A percentile compares a stretch with the other conserved stretches of the same genome.
These are phyloP conservation scores for Stephania yunnanensis DNA, from an alignment of 164 flowering plant genomes.

Conservation along the genomic window DNA sequence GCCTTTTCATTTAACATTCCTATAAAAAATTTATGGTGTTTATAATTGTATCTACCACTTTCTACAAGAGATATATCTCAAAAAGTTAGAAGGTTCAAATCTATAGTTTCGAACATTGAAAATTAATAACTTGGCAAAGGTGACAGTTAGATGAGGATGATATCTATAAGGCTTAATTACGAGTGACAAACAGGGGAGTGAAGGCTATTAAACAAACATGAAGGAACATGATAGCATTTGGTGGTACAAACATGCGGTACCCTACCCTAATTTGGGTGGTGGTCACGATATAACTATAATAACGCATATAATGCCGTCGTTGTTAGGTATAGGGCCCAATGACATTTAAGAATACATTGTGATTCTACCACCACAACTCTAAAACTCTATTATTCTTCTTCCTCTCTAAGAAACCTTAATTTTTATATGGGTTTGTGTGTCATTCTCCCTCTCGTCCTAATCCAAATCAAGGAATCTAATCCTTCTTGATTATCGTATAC, in stretches of 20 bases:
- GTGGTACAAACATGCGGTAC: neutral
- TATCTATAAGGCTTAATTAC: neutral
- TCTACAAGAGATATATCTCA: too few relatives aligned
- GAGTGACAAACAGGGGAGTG: neutral
- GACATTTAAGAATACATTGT: neutral
- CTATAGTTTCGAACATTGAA: too few relatives aligned
- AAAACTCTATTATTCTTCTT: neutral
- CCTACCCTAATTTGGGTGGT: neutral
- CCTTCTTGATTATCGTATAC: neutral
- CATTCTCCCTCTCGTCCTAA: neutral
- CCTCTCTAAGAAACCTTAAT: neutral
- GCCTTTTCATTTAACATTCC: too few relatives aligned
- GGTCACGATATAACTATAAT: neutral
- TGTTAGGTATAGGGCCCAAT: neutral
- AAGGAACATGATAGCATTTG: neutral
- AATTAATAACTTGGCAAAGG: neutral
- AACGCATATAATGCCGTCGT: neutral
- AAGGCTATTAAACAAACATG: neutral
- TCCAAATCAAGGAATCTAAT: constrained; percentile 6
- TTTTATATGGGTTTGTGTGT: neutral
- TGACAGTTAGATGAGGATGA: neutral
- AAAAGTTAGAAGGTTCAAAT: too few relatives aligned
- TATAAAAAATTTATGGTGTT: too few relatives aligned
- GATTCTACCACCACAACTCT: neutral
- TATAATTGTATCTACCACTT: too few relatives aligned